A percentile compares a stretch with the other conserved stretches of the same genome.
phyloP scores from a whole-genome alignment of 2,329 filamentous ascomycete genomes.

The Paracamarosporium sp. region DNA sequence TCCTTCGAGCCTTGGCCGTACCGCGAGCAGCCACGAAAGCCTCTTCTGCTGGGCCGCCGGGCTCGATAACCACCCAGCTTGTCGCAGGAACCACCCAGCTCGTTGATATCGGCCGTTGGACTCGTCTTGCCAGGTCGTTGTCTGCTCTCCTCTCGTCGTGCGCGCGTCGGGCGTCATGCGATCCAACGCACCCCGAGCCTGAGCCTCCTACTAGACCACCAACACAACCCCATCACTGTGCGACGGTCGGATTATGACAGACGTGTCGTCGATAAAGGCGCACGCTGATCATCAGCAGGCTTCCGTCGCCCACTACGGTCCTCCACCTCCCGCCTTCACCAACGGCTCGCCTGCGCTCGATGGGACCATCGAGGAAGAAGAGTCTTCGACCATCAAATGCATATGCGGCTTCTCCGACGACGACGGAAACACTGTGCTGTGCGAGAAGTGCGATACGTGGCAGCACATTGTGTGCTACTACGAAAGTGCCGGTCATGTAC shows the following conservation, averaged over 20 bases:
- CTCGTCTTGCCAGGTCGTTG: conserved; percentile 31
- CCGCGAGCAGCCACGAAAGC: conserved; percentile 34
- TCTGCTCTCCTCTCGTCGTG: conserved; percentile 35
- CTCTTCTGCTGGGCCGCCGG: conserved; percentile 29
- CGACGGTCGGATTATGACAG: conserved; percentile 51
- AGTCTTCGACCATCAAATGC: conserved; percentile 96
- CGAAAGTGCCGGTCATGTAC: conserved; percentile 73
- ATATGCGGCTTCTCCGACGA: conserved; percentile 93
- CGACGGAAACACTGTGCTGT: conserved; percentile 97
- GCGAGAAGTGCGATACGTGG: conserved; percentile 95
- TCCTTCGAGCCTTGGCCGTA: conserved; percentile 22
- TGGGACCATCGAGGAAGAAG: conserved; percentile 66
- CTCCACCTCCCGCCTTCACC: conserved; percentile 40
- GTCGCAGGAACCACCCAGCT: conserved; percentile 15
- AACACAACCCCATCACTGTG: conserved; percentile 24
- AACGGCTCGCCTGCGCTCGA: conserved; percentile 46
- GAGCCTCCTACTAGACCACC: conserved; percentile 38
- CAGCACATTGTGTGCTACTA: conserved; percentile 99
- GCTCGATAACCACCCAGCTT: conserved; percentile 15
- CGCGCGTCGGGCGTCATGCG: conserved; percentile 50
- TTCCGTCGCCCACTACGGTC: conserved; percentile 39
- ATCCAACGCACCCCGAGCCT: conserved; percentile 46
- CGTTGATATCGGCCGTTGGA: conserved; percentile 28
- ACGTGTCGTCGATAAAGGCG: conserved; percentile 49
- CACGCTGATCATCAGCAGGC: conserved; percentile 52